Percentiles rank a stretch among this genome's conserved stretches.
Evolutionary conservation across 2,329 filamentous ascomycete genomes (phyloP).

Genomic region (Pseudocercospora macadamiae): DNA sequence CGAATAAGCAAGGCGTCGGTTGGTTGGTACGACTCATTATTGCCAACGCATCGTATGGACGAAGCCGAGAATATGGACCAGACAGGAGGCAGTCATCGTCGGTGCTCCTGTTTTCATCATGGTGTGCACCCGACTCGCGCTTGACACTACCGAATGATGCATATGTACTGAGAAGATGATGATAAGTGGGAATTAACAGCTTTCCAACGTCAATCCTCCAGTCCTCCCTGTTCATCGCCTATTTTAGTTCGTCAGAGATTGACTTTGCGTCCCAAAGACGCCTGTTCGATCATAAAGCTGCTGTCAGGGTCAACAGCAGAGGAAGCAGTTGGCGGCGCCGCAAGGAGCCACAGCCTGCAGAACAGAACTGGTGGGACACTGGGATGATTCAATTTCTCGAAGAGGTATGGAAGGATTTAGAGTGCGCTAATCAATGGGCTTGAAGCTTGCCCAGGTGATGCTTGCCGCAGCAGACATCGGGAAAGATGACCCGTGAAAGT

Average conservation of each 20-base stretch:
- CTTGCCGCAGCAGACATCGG: neutral
- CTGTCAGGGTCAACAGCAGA: neutral
- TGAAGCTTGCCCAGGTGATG: neutral
- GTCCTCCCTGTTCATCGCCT: neutral
- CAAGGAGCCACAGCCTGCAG: neutral
- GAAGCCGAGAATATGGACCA: neutral
- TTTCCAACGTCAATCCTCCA: neutral
- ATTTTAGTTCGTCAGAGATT: neutral
- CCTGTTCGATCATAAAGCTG: slow-evolving; percentile 3
- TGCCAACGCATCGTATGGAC: neutral
- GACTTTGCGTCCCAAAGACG: neutral
- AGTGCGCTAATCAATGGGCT: neutral
- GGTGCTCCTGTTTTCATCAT: neutral
- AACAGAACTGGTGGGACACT: neutral
- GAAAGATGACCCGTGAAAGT: neutral
- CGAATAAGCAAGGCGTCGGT: neutral
- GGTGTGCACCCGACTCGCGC: neutral
- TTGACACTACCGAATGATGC: neutral
- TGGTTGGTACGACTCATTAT: neutral
- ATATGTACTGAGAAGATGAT: neutral
- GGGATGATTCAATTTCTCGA: slow-evolving; percentile 14
- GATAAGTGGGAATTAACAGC: neutral
- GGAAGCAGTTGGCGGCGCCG: neutral
- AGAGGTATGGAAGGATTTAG: slow-evolving; percentile 10
- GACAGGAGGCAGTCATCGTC: too few species aligned